phyloP scores from a whole-genome alignment of 495 filamentous ascomycete genomes.

The Wilcoxina mikolae region DNA sequence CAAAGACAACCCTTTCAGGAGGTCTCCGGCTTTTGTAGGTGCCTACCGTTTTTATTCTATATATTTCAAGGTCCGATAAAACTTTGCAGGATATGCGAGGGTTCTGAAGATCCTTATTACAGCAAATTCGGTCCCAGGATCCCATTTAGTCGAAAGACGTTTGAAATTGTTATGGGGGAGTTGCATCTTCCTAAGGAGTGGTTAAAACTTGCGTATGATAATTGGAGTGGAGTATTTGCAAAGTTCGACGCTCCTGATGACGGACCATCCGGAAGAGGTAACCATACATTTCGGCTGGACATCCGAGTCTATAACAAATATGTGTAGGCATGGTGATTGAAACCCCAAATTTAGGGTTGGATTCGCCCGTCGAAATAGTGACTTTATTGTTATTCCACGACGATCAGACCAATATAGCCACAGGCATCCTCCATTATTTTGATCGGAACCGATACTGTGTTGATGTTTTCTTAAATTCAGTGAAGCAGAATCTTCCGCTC shows the following conservation, averaged over 20 bases:
- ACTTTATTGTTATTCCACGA: neutral
- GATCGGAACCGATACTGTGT: neutral
- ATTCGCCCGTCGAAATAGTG: neutral
- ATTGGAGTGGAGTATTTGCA: neutral
- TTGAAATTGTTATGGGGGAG: neutral
- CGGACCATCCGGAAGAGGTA: neutral
- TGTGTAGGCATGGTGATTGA: neutral
- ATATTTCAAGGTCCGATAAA: too few species aligned
- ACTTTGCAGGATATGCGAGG: too few species aligned
- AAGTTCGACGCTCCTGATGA: neutral
- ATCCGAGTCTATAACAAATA: too few species aligned
- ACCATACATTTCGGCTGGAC: neutral
- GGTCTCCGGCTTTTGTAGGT: too few species aligned
- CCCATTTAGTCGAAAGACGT: neutral
- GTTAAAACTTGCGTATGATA: neutral
- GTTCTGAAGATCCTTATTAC: too few species aligned
- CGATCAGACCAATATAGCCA: neutral
- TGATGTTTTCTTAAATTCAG: neutral
- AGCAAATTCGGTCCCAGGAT: too few species aligned
- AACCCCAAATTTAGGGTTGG: neutral
- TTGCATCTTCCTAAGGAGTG: neutral
- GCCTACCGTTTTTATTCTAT: too few species aligned
- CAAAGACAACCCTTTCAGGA: too few species aligned
- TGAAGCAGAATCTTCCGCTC: neutral
- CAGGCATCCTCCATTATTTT: neutral